Conservation (phyloP, 345 rosid genomes). For the Corchorus olitorius region DNA sequence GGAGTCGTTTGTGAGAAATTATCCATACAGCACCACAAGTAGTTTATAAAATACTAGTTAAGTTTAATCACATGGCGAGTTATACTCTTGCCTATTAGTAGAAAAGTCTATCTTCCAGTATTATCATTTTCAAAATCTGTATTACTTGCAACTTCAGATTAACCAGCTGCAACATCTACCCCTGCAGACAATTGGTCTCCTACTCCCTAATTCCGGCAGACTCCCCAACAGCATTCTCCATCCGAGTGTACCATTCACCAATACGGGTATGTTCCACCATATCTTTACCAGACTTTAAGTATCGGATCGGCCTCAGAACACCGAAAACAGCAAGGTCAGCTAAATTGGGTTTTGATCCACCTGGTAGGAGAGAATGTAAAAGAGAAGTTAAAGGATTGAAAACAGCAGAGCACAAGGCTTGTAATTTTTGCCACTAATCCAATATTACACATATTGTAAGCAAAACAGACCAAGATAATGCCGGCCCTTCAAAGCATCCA, state of each 20-base stretch:
- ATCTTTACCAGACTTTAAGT: slow-evolving; percentile 79
- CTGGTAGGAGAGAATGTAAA: slow-evolving; percentile 34
- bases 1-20: not conserved
- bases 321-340: slow-evolving; percentile 94
- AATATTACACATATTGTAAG: not conserved
- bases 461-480: slow-evolving; percentile 61
- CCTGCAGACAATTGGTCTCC: not conserved
- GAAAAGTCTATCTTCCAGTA: not conserved
- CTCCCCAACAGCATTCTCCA: slow-evolving; percentile 76
- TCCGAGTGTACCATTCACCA: slow-evolving; percentile 80
- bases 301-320: slow-evolving; percentile 86
- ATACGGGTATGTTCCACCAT: slow-evolving; percentile 88
- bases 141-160: not conserved
- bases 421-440: not conserved
- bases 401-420: not conserved
- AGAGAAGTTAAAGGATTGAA: not conserved
- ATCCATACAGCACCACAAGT: not conserved
- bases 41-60: no score
- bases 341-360: slow-evolving; percentile 79
- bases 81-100: not conserved
- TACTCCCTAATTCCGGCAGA: slow-evolving; percentile 51
- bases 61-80: not conserved
- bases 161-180: not conserved
- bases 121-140: not conserved
- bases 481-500: slow-evolving; percentile 72